Evolutionary conservation across 2,329 filamentous ascomycete species (phyloP), one percentile per base, ranked within the genome.

Genomic region (Dactylellina sp.): DNA sequence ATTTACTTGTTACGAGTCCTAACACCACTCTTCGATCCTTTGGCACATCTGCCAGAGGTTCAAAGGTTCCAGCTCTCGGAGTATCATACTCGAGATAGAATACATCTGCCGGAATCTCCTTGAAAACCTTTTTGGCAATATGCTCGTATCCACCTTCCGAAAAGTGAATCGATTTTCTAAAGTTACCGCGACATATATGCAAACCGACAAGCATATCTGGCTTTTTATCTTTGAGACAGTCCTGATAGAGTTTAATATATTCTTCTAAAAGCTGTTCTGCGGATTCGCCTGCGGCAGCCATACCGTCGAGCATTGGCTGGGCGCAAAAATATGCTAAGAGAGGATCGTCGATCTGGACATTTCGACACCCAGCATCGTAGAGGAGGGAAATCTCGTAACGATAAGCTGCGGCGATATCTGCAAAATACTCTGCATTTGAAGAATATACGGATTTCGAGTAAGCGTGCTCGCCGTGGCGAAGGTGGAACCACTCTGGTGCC

Each of bases 171-270:
- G 86, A 86, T 62, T 86, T 86, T 75, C 89, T 87, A 80, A 89
- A 90, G 82, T 90, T 90, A 53, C 85, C 86, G 7, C 85, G 85
- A 84, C 91, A 93, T 57, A 93, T 83, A 79, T 93, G 91, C 14
- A 93, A 88, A 49, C 91, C 91, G 1, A 91, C 85, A 81, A 92
- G 90, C 84, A 93, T 86, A 79, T 93, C 90, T 0, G 90, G 89
- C 0, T 87, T 82, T 77, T 86, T 85, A 32, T 77, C 71, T 12
- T 61, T 64, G 79, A 91, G 84, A 78, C 85, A 87, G 80, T 90
- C 88, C 80, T 93, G 93, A 84, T 93, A 93, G 76, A 91, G 86
- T 75, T 85, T 84, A 80, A 93, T 90, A 81, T 93, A 93, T 25
- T 89, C 86, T 49, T 91, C 89, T 20, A 93, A 86, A 47, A 92